These are phyloP conservation scores for Fusarium palustre DNA, from an alignment of 2,329 filamentous ascomycete species.

Conservation along the genomic window DNA sequence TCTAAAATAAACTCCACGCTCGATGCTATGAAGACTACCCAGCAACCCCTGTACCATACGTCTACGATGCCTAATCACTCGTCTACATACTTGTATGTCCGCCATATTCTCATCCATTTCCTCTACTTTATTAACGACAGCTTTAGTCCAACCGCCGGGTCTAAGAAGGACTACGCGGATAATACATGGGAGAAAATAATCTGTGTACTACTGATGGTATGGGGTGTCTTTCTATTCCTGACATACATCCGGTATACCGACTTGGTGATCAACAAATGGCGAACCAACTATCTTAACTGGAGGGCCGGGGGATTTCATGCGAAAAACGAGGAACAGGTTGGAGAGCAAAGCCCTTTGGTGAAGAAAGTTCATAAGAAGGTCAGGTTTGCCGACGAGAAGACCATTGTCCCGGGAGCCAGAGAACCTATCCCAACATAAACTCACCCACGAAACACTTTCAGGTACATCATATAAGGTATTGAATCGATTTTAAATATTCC, in stretches of 20 bases:
- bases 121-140: neutral
- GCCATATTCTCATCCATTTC: neutral
- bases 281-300: neutral
- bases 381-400: slow-evolving; percentile 9
- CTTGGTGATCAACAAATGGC: neutral
- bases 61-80: neutral
- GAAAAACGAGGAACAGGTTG: neutral
- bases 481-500: neutral
- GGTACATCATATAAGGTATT: too few species aligned
- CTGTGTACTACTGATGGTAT: neutral
- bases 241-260: slow-evolving; percentile 6
- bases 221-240: neutral
- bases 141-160: neutral
- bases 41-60: neutral
- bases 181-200: neutral
- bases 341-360: neutral
- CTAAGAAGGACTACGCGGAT: too few species aligned
- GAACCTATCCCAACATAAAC: neutral
- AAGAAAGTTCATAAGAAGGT: slow-evolving; percentile 4
- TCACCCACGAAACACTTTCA: neutral
- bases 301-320: neutral
- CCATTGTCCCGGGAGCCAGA: neutral
- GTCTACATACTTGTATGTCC: neutral
- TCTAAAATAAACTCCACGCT: neutral
- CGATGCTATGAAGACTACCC: neutral